Base-by-base conservation (phyloP, 1,139 yeast species). In the Hyphopichia buzzinii region DNA sequence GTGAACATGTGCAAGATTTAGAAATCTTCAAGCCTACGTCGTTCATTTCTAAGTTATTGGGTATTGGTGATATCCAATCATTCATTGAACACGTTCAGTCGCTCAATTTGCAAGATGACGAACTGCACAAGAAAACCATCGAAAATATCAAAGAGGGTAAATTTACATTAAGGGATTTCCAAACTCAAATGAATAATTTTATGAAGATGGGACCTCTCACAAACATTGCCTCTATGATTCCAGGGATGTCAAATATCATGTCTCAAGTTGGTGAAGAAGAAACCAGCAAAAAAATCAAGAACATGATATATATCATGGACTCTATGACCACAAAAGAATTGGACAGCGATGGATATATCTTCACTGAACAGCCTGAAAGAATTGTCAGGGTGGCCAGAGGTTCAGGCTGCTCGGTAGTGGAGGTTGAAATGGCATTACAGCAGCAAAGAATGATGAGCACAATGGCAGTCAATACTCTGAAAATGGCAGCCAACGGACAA, bases 121-220 rank as follows among this genome's bases (percentile, higher is more conserved):
- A 68, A 49, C 56, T 62, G 30, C 95, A 92, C 49, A 85, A 88
- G 62, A 94, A 89, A 46, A 85, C 96, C 7, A 81, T 89, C 65
- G 95, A 92, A 64, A 88, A 94, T 62, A 78, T 92, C 57, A 90
- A 88, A 62, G 95, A 92, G 57, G 98, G 98, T 41, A 89, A 87
- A 51, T 92, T 92, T 61, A 89, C 98, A 0, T 72, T 92, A 38
- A 74, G 88, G 42, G 97, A 92, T 64, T 79, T 92, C 66, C 92
- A 94, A 55, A 87, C 92, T 39, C 98, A 92, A 62, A 86, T 92
- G 95, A 84, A 85, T 55, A 92, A 90, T 49, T 84, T 94, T 51
- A 74, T 90, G 77, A 92, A 92, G 59, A 86, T 92, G 95, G 98
- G 98, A 1, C 97, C 97, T 4, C 65, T 92, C 37, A 81, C 95